Evolutionary conservation across 192 early-diverging fungal genomes (phyloP).

Genomic region (Coemansia sp.): DNA sequence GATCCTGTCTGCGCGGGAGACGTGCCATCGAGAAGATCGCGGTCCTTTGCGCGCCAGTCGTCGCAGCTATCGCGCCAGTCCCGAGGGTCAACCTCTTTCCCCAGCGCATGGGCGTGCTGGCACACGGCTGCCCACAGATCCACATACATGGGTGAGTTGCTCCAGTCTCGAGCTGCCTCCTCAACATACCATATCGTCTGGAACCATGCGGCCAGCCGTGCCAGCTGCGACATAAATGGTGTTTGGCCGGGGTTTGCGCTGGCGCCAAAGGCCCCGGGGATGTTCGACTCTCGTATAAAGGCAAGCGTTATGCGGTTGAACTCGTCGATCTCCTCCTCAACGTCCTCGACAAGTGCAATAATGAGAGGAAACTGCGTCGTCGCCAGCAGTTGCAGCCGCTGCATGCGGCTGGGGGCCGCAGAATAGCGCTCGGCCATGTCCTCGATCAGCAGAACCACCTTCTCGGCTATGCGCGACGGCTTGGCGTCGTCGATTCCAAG

Average conservation of each 20-base stretch:
- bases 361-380: constrained; percentile 66
- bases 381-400: constrained; percentile 58
- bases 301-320: constrained; percentile 52
- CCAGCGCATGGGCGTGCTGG: constrained; percentile 20
- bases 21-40: constrained; percentile 19
- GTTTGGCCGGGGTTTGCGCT: constrained; percentile 11
- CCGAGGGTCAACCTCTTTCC: constrained; percentile 22
- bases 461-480: constrained; percentile 63
- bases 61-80: constrained; percentile 49
- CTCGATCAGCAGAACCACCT: constrained; percentile 61
- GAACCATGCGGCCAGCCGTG: constrained; percentile 41
- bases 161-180: constrained; percentile 49
- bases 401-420: constrained; percentile 59
- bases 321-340: constrained; percentile 49
- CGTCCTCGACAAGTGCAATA: constrained; percentile 54
- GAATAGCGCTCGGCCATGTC: constrained; percentile 63
- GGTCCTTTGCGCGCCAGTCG: constrained; percentile 29
- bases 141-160: constrained; percentile 37
- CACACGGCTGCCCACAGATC: constrained; percentile 50
- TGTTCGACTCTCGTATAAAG: constrained; percentile 38
- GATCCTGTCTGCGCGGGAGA: not conserved
- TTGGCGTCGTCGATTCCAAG: constrained; percentile 55
- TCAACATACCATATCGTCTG: constrained; percentile 51
- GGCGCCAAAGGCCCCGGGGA: constrained; percentile 2
- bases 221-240: constrained; percentile 30